Percentiles rank a stretch among this genome's conserved stretches.
Evolutionary conservation across 2,329 filamentous ascomycete genomes (phyloP).

Genomic region (Macrophomina pseudophaseolina): DNA sequence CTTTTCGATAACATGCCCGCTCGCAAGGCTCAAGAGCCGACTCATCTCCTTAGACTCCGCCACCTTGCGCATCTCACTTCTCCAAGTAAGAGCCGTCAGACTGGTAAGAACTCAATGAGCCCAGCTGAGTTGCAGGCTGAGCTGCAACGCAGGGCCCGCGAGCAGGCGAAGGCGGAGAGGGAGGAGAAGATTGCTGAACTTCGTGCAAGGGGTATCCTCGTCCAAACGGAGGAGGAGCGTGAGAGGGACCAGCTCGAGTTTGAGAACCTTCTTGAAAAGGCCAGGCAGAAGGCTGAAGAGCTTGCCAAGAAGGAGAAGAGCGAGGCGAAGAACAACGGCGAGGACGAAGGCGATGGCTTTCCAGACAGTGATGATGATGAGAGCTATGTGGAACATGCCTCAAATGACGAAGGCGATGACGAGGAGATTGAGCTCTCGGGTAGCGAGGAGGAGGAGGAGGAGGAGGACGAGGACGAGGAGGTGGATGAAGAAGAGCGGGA

Average conservation of each 20-base stretch:
- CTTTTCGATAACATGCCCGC: conserved; percentile 73
- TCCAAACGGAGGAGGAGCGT: conserved; percentile 86
- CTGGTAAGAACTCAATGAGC: conserved; percentile 65
- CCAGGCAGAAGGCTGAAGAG: conserved; percentile 77
- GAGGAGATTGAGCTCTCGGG: conserved; percentile 50
- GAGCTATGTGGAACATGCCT: conserved; percentile 51
- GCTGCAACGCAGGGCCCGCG: conserved; percentile 73
- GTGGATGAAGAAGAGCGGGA: conserved; percentile 40
- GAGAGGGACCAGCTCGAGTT: conserved; percentile 81
- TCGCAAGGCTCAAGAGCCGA: conserved; percentile 66
- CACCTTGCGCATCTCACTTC: conserved; percentile 75
- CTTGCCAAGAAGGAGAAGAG: conserved; percentile 79
- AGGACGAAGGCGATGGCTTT: conserved; percentile 50
- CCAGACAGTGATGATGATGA: conserved; percentile 62
- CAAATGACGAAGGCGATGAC: conserved; percentile 40
- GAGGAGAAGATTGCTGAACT: conserved; percentile 78
- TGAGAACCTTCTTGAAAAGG: conserved; percentile 86
- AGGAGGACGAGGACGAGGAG: conserved; percentile 24
- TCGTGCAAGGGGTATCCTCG: conserved; percentile 75
- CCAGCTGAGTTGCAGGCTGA: conserved; percentile 70
- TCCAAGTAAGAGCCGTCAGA: conserved; percentile 58
- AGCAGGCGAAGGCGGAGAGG: conserved; percentile 79
- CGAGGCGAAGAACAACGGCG: conserved; percentile 67
- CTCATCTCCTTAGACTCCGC: conserved; percentile 70
- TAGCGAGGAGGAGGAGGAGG: conserved; percentile 47